These are phyloP conservation scores for Thoreauomyces humboldtii DNA, from an alignment of 192 early-diverging fungal genomes.

Conservation along the genomic window DNA sequence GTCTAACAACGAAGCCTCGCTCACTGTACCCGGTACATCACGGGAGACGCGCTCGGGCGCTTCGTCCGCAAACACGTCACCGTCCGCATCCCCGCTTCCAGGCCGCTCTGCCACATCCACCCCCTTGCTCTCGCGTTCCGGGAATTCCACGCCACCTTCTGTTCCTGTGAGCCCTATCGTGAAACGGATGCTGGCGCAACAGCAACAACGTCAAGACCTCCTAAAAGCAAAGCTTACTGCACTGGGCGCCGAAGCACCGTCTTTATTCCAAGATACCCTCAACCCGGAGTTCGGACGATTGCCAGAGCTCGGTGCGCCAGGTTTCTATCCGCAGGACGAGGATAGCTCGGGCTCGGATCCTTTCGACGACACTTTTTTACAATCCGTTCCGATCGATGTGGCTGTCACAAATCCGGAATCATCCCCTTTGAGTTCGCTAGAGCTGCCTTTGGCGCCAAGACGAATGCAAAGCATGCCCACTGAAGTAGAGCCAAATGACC, in stretches of 20 bases:
- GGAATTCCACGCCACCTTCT: not conserved
- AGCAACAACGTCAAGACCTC: slow-evolving; percentile 18
- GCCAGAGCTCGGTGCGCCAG: too few relatives aligned
- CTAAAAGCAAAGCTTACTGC: slow-evolving; percentile 19
- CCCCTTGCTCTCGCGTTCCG: not conserved
- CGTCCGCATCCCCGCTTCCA: not conserved
- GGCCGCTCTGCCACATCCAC: not conserved
- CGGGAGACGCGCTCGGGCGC: too few relatives aligned
- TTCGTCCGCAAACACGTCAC: not conserved
- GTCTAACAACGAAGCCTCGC: too few relatives aligned
- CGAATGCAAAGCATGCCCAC: too few relatives aligned
- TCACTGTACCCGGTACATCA: too few relatives aligned
- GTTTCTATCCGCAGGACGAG: not conserved
- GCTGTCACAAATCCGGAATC: too few relatives aligned
- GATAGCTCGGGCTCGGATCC: not conserved
- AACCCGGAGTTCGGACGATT: slow-evolving; percentile 29
- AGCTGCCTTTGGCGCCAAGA: too few relatives aligned
- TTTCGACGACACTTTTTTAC: too few relatives aligned
- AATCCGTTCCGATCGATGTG: too few relatives aligned
- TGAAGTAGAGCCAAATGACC: too few relatives aligned
- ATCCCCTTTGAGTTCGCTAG: too few relatives aligned
- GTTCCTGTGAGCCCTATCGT: slow-evolving; percentile 14
- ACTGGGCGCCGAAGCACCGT: slow-evolving; percentile 3
- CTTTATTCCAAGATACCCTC: slow-evolving; percentile 9
- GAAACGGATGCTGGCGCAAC: slow-evolving; percentile 13